phyloP scores from a whole-genome alignment of 2,329 filamentous ascomycete genomes.

The Chaetomium sp. region DNA sequence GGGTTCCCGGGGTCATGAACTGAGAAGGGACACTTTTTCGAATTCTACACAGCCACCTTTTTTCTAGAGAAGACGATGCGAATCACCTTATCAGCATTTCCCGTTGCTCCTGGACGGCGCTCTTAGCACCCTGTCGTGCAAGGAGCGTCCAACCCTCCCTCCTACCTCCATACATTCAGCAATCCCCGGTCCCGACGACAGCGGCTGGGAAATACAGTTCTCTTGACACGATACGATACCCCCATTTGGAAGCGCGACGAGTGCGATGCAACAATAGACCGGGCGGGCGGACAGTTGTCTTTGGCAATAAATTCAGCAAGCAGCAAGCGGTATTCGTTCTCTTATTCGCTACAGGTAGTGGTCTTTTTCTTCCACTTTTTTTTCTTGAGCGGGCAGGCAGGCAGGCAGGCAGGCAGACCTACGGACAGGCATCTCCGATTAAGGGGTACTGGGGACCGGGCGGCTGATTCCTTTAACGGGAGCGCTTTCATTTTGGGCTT shows the following conservation, averaged over 20 bases:
- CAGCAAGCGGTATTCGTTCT: background rate
- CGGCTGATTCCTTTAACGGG: background rate
- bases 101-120: background rate
- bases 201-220: background rate
- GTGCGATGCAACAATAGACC: background rate
- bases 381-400: background rate
- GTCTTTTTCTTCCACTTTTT: background rate
- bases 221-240: background rate
- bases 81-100: background rate
- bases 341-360: background rate
- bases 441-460: background rate
- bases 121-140: background rate
- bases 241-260: background rate
- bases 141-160: background rate
- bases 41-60: background rate
- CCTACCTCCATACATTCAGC: background rate
- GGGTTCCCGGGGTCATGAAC: background rate
- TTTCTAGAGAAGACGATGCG: constrained; percentile 6
- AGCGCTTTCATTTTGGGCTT: background rate
- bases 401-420: background rate
- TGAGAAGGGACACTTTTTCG: background rate
- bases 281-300: background rate
- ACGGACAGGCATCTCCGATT: background rate
- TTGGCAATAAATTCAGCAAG: background rate
- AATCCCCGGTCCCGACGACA: background rate